phyloP scores from a whole-genome alignment of 2,329 filamentous ascomycete genomes.

The Sclerotinia borealis region DNA sequence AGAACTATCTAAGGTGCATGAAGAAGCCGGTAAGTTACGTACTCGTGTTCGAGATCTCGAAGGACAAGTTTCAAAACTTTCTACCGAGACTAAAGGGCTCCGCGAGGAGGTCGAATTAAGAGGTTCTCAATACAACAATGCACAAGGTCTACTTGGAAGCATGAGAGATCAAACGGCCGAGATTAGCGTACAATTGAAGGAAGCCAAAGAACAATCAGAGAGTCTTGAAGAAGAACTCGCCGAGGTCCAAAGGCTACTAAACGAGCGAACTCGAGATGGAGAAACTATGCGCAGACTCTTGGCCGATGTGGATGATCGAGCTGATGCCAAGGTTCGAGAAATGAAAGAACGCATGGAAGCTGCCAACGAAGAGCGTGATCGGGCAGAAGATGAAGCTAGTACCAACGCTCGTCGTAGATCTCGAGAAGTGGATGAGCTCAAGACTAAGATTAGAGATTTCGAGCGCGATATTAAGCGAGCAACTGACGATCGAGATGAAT shows the following conservation, averaged over 20 bases:
- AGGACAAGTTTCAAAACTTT: conserved; percentile 62
- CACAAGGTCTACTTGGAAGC: conserved; percentile 78
- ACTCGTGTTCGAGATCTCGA: conserved; percentile 62
- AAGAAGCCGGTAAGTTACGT: conserved; percentile 64
- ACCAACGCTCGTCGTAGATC: conserved; percentile 68
- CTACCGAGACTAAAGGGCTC: conserved; percentile 59
- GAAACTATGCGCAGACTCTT: conserved; percentile 92
- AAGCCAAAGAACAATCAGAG: conserved; percentile 74
- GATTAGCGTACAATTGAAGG: conserved; percentile 84
- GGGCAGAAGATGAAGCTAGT: conserved; percentile 84
- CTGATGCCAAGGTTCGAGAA: conserved; percentile 76
- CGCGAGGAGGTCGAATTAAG: conserved; percentile 81
- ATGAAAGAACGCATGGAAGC: conserved; percentile 85
- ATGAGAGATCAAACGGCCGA: conserved; percentile 92
- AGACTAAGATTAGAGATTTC: conserved; percentile 69
- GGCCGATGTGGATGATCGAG: conserved; percentile 76
- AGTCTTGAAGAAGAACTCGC: conserved; percentile 86
- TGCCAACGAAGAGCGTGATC: conserved; percentile 88
- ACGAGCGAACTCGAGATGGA: conserved; percentile 81
- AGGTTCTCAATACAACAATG: conserved; percentile 75
- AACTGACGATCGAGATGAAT: conserved; percentile 68
- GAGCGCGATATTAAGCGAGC: conserved; percentile 70
- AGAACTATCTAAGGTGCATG: conserved; percentile 66
- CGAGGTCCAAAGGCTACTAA: conserved; percentile 79
- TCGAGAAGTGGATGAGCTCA: conserved; percentile 82